Conservation (phyloP, 257 asterid genomes). For the Solanum arcanum region DNA sequence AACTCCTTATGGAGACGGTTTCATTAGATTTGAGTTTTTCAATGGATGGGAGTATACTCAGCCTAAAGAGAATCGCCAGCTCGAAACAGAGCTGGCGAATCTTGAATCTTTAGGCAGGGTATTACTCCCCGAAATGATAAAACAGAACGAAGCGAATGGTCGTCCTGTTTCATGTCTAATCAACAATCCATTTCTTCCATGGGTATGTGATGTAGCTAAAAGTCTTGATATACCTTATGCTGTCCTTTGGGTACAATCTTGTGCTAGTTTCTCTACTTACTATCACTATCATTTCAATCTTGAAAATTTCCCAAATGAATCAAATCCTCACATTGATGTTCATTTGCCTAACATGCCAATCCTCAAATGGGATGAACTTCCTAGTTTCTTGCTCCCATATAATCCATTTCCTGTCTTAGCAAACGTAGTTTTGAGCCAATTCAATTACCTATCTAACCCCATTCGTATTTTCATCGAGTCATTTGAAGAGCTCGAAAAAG, state of each 20-base stretch:
- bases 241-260: slow-evolving; percentile 1
- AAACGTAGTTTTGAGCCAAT: not conserved
- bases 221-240: not conserved
- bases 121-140: not conserved
- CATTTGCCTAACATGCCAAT: not conserved
- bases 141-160: not conserved
- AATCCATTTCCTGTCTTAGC: not conserved
- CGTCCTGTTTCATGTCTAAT: slow-evolving; percentile 8
- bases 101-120: not conserved
- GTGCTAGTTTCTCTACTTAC: not conserved
- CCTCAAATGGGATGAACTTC: not conserved
- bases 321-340: not conserved
- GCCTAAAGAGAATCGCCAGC: not conserved
- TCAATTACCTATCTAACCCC: not conserved
- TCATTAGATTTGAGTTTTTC: slow-evolving; percentile 3
- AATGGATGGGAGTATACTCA: not conserved
- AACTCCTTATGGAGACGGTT: not conserved
- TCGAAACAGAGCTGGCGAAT: not conserved
- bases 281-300: not conserved
- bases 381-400: slow-evolving; percentile 1
- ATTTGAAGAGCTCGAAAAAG: not conserved
- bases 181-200: slow-evolving; percentile 10
- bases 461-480: not conserved
- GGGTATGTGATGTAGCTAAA: slow-evolving; percentile 1
- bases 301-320: not conserved